A percentile compares a stretch with the other conserved stretches of the same genome.
These are phyloP conservation scores for Phytophthora constricta DNA, from an alignment of 352 stramenopile genomes.

Conservation along the genomic window DNA sequence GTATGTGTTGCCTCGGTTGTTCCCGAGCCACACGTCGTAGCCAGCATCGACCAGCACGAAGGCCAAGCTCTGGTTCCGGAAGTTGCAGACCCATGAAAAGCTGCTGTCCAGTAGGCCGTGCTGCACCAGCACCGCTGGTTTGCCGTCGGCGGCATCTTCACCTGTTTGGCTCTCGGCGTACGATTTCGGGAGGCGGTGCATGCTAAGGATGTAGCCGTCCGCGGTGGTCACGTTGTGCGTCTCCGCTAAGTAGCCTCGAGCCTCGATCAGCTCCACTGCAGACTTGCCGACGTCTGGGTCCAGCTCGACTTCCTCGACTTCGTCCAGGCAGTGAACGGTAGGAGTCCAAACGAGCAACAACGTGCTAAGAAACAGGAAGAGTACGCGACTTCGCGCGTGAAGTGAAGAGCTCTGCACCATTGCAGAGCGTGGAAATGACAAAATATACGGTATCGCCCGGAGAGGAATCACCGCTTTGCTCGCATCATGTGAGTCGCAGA, in stretches of 20 bases:
- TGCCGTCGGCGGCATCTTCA: slow-evolving; percentile 26
- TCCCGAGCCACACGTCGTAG: slow-evolving; percentile 70
- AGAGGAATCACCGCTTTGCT: no score
- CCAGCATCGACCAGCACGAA: slow-evolving; percentile 59
- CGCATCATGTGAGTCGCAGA: no score
- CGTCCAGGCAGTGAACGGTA: no score
- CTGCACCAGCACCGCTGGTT: slow-evolving; percentile 52
- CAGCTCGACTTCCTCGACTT: slow-evolving; percentile 27
- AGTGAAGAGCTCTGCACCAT: no score
- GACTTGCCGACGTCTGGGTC: slow-evolving; percentile 38
- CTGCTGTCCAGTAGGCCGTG: slow-evolving; percentile 61
- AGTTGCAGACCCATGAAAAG: slow-evolving; percentile 64
- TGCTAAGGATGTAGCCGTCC: slow-evolving; percentile 61
- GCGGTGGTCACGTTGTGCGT: slow-evolving; percentile 48
- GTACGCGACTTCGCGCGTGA: neutral
- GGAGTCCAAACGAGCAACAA: no score
- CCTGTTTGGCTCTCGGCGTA: slow-evolving; percentile 41
- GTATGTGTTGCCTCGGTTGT: slow-evolving; percentile 73
- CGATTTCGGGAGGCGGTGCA: slow-evolving; percentile 59
- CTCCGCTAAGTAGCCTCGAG: slow-evolving; percentile 54
- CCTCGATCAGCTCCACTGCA: slow-evolving; percentile 32
- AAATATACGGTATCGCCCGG: no score
- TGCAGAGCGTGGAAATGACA: no score
- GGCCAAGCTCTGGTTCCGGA: slow-evolving; percentile 54
- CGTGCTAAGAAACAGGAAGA: slow-evolving; percentile 4